phyloP scores from a whole-genome alignment of 2,329 filamentous ascomycete genomes.

The Coniochaeta hoffmannii region DNA sequence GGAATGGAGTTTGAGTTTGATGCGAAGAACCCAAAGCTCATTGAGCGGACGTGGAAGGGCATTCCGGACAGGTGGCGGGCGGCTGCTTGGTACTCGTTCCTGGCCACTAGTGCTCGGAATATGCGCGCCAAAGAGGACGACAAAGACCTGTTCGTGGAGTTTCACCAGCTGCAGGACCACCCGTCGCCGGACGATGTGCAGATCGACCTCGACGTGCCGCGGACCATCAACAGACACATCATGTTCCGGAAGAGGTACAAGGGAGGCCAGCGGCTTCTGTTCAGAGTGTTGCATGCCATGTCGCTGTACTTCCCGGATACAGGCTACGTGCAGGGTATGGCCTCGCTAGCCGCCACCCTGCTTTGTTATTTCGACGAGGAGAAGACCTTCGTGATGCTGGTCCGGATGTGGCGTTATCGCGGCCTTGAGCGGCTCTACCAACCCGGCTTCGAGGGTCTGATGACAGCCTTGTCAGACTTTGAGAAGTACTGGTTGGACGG shows the following conservation, averaged over 20 bases:
- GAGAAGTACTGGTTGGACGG: conserved; percentile 73
- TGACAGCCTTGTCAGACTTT: conserved; percentile 80
- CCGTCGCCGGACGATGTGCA: conserved; percentile 87
- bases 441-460: conserved; percentile 76
- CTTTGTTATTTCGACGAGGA: conserved; percentile 98
- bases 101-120: conserved; percentile 66
- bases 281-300: conserved; percentile 85
- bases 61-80: conserved; percentile 94
- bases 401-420: conserved; percentile 85
- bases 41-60: conserved; percentile 93
- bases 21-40: conserved; percentile 70
- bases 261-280: conserved; percentile 84
- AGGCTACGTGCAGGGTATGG: conserved; percentile 98
- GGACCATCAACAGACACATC: conserved; percentile 91
- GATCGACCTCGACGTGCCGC: conserved; percentile 93
- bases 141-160: conserved; percentile 63
- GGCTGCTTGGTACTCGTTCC: conserved; percentile 91
- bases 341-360: conserved; percentile 81
- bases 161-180: conserved; percentile 63
- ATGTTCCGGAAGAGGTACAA: conserved; percentile 93
- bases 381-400: conserved; percentile 88
- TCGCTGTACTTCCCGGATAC: conserved; percentile 86
- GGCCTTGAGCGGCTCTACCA: conserved; percentile 81
- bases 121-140: conserved; percentile 58
- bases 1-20: conserved; percentile 73